These are phyloP conservation scores for Ophiocordyceps camponoti-rufipedis DNA, from an alignment of 2,329 filamentous ascomycete genomes.

Conservation along the genomic window DNA sequence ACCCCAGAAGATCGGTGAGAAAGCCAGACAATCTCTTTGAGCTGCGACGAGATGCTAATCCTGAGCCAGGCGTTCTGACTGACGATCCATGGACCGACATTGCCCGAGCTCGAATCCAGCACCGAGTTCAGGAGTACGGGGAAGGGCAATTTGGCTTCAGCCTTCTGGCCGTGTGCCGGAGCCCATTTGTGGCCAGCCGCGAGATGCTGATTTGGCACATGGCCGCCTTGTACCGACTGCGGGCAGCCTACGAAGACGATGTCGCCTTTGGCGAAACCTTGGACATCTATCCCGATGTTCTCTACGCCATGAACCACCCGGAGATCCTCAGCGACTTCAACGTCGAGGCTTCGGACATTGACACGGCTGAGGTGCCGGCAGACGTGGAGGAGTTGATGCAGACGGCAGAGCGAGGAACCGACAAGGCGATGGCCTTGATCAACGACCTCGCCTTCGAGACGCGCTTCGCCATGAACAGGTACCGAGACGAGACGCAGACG, in stretches of 20 bases:
- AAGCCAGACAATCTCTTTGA: background rate
- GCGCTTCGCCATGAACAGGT: conserved; percentile 22
- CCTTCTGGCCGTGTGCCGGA: conserved; percentile 55
- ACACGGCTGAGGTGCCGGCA: conserved; percentile 5
- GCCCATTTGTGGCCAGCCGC: conserved; percentile 34
- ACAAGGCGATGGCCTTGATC: conserved; percentile 17
- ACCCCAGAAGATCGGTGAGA: conserved; percentile 28
- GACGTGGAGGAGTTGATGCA: conserved; percentile 4
- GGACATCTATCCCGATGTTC: background rate
- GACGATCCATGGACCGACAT: conserved; percentile 44
- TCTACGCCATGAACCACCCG: conserved; percentile 3
- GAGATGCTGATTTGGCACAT: conserved; percentile 25
- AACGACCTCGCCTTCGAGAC: conserved; percentile 21
- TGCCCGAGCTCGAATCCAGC: conserved; percentile 44
- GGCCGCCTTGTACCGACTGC: conserved; percentile 13
- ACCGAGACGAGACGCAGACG: conserved; percentile 26
- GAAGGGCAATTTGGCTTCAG: conserved; percentile 55
- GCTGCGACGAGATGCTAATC: background rate
- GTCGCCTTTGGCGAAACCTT: background rate
- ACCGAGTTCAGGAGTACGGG: conserved; percentile 48
- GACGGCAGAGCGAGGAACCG: conserved; percentile 2
- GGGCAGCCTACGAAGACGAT: background rate
- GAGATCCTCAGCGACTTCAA: conserved; percentile 13
- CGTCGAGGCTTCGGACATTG: conserved; percentile 9
- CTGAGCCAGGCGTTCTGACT: conserved; percentile 6